Evolutionary conservation across 257 asterid species (phyloP).

Genomic region (Vinca minor): DNA sequence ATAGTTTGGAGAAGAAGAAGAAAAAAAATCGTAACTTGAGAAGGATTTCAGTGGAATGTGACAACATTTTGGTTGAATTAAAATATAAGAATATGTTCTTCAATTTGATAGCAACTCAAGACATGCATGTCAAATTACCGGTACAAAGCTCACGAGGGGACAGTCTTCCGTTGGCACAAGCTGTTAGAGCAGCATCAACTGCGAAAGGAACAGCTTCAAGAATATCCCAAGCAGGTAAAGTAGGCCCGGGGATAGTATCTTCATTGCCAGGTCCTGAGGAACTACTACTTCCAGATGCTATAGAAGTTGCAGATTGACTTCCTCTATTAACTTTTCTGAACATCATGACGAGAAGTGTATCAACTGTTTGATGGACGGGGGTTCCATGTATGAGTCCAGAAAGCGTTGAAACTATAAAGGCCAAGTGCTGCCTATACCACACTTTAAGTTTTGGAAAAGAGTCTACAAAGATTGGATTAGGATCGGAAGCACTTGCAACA

Average conservation of each 20-base stretch:
- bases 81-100: neutral
- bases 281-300: conserved; percentile 68
- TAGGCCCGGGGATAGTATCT: conserved; percentile 61
- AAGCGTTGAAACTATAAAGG: conserved; percentile 90
- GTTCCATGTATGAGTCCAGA: conserved; percentile 83
- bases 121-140: conserved; percentile 41
- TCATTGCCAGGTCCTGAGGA: conserved; percentile 71
- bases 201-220: conserved; percentile 97
- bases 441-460: conserved; percentile 89
- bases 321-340: conserved; percentile 58
- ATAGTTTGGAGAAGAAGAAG: neutral
- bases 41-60: neutral
- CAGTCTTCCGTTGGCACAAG: conserved; percentile 81
- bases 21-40: neutral
- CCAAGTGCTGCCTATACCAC: conserved; percentile 93
- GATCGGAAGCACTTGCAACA: conserved; percentile 56
- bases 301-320: conserved; percentile 45
- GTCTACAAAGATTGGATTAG: conserved; percentile 79
- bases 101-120: neutral
- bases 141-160: conserved; percentile 97
- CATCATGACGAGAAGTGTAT: conserved; percentile 74
- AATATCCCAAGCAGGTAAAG: conserved; percentile 92
- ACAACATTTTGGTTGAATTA: neutral
- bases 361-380: conserved; percentile 71
- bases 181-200: conserved; percentile 91